Base-by-base conservation (phyloP, 257 asterid species). In the Scutellaria barbata region DNA sequence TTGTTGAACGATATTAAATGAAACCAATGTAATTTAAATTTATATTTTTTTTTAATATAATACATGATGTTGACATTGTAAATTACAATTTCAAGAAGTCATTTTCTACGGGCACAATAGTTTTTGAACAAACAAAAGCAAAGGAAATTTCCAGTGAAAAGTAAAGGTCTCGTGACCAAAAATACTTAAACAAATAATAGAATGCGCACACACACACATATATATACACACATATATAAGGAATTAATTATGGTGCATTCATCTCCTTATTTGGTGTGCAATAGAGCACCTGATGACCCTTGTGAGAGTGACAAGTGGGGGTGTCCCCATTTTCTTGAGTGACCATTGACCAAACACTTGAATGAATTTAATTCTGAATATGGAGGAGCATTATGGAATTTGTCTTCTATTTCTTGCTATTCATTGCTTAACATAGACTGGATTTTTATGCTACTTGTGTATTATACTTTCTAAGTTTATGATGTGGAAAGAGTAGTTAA, bases 201-300 rank as follows among this genome's bases (percentile, higher is more conserved):
- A 22, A 22, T 22, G 25, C 25, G n/a, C n/a, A n/a, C n/a, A n/a
- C n/a, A n/a, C n/a, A n/a, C 25, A 22, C n/a, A 22, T 22, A 22
- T 22, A 22, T 22, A 22, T n/a, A n/a, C n/a, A n/a, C 25, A 22
- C n/a, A 22, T 22, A 22, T 22, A 22, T 22, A 22, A n/a, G 7
- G 41, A 68, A 52, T 58, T 35, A 35, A 25, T 33, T 18, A 8
- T 37, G 68, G 71, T 79, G 71, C 71, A 58, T 71, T 55, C 53
- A 30, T 69, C 77, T 72, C 41, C 43, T 66, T 77, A 40, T 74
- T 60, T 12, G 25, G 67, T 60, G 55, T 68, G 68, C 48, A 37
- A 45, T 14, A 57, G 13, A 43, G 61, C 81, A 80, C 66, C 76
- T 71, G 77, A 66, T 39, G 69, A 45, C 9, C 46, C 40, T 18